Evolutionary conservation across 2,329 filamentous ascomycete species (phyloP).

Genomic region (Scedosporium dehoogii): DNA sequence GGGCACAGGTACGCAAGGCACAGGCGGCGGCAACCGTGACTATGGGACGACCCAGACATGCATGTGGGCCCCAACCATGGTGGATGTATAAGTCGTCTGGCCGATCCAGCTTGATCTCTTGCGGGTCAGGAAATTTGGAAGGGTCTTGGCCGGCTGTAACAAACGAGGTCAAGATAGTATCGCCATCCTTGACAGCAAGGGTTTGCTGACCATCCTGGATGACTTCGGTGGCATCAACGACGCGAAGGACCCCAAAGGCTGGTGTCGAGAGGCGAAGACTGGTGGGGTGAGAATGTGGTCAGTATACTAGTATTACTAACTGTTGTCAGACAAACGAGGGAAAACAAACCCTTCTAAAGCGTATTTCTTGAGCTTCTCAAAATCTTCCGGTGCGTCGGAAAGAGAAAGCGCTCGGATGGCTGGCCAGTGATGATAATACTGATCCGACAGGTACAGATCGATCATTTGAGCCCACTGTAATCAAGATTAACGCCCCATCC

Average conservation of each 20-base stretch:
- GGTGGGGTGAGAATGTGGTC: neutral
- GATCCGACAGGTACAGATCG: conserved; percentile 38
- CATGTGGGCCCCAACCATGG: conserved; percentile 36
- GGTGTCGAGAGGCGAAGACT: conserved; percentile 35
- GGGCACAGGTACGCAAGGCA: conserved; percentile 8
- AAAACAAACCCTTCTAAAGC: conserved; percentile 28
- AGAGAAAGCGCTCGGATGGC: conserved; percentile 36
- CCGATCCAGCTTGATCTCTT: conserved; percentile 38
- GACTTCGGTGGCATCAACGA: conserved; percentile 23
- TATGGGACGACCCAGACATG: conserved; percentile 5
- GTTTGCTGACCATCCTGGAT: conserved; percentile 28
- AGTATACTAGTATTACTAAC: neutral
- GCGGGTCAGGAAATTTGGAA: conserved; percentile 36
- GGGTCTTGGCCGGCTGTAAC: conserved; percentile 36
- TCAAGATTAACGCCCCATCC: neutral
- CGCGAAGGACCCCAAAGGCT: conserved; percentile 37
- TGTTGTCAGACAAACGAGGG: neutral
- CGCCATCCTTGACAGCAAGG: conserved; percentile 27
- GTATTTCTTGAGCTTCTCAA: conserved; percentile 36
- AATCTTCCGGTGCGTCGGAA: conserved; percentile 29
- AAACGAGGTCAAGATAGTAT: conserved; percentile 42
- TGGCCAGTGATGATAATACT: conserved; percentile 33
- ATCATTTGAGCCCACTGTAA: conserved; percentile 37
- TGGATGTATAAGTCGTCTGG: conserved; percentile 40
- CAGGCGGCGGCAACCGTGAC: conserved; percentile 8